Evolutionary conservation across 306 rosid species (phyloP), one percentile per base, ranked within the genome.

Genomic region (Prunus persica): DNA sequence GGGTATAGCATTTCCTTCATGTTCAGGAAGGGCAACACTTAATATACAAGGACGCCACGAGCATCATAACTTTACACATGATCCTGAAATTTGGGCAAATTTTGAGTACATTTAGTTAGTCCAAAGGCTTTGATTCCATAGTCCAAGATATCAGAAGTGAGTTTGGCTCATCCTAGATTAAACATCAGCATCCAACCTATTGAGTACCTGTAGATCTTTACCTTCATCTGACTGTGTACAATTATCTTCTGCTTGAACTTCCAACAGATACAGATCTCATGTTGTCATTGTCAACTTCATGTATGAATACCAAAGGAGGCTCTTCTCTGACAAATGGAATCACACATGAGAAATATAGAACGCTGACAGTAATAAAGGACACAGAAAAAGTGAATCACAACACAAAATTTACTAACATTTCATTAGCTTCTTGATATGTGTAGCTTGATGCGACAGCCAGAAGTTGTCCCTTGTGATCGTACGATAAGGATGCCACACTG

Each of bases 361-460:
- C 20, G 16, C 27, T 45, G 27, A 19, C 6, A 11, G 63, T 2
- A 49, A 16, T 49, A 11, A 14, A 22, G 38, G 10, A 38, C 50
- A 22, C 13, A 49, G 19, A 60, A n/a, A 49, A 24, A 58, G 68
- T 34, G 76, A 51, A 72, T n/a, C 49, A 38, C 1, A 51, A 34
- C 28, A 56, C 28, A 65, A 75, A 73, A 76, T 72, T 15, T 43
- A 77, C 89, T 83, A 51, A 94, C 96, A 50, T 81, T 88, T 94
- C 95, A 8, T 78, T 87, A 69, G 96, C 96, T 86, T 95, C 93
- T 80, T 84, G 83, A 81, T 82, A 92, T 22, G 95, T 89, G 80
- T 81, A 74, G 85, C 96, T 90, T 58, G 98, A 90, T 82, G 98
- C 96, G 76, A 92, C 90, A 27, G 96, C 97, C 77, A 93, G 78